phyloP scores from a whole-genome alignment of 495 filamentous ascomycete species.

The Lophium mytilinum region DNA sequence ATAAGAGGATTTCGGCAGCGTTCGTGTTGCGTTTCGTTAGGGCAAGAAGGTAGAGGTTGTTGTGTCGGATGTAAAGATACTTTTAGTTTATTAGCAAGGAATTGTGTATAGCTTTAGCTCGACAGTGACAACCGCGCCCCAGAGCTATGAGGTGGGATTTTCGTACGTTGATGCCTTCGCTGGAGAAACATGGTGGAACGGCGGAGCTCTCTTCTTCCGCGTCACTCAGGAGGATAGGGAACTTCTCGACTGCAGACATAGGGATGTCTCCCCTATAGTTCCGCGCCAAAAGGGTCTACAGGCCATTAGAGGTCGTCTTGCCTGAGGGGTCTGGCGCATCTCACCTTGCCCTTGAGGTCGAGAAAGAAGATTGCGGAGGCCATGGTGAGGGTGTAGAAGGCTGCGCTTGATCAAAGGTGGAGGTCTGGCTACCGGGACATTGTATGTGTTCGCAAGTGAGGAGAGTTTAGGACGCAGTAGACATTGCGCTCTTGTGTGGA shows the following conservation, averaged over 20 bases:
- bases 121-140: not conserved
- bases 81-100: conserved; percentile 30
- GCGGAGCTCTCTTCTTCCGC: conserved; percentile 99
- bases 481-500: not conserved
- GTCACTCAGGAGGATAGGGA: conserved; percentile 92
- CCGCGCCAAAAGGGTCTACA: conserved; percentile 88
- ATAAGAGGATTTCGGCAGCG: conserved; percentile 95
- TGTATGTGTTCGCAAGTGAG: not conserved
- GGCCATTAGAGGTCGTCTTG: conserved; percentile 27
- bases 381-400: conserved; percentile 48
- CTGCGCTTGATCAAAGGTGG: not conserved
- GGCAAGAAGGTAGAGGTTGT: conserved; percentile 97
- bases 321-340: conserved; percentile 13
- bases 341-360: conserved; percentile 98
- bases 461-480: not conserved
- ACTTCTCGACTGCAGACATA: conserved; percentile 98
- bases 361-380: conserved; percentile 98
- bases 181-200: conserved; percentile 95
- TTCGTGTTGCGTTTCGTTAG: conserved; percentile 98
- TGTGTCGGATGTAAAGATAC: conserved; percentile 99
- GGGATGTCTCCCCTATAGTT: conserved; percentile 99
- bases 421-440: conserved; percentile 4
- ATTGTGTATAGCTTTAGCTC: conserved; percentile 5
- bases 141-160: not conserved
- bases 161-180: conserved; percentile 90